Base-by-base conservation (phyloP, 257 asterid species). In the Scutellaria barbata region DNA sequence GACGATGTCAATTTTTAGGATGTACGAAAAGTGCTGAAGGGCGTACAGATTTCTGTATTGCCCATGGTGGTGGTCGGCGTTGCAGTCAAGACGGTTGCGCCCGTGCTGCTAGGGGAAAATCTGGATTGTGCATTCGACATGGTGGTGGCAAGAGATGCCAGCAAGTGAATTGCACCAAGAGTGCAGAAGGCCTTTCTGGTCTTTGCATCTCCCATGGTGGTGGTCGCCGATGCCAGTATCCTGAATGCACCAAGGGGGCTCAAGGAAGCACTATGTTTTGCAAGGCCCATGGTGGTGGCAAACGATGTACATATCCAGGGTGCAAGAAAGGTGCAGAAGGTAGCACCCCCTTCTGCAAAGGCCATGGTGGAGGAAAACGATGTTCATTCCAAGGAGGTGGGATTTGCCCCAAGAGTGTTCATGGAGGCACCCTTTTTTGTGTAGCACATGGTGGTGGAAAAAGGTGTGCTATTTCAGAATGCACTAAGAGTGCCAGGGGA, bases 91-190 rank as follows among this genome's bases (percentile, higher is more conserved):
- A 76, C 0, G 89, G 86, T 25, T 92, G 98, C 84, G 22, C 74
- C 53, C 87, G 91, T 14, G 98, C 98, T 37, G 96, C 98, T 52
- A 78, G 97, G 69, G 97, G 98, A 50, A 90, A 81, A 80, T 92
- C 97, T 3, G 97, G 98, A 16, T 60, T 90, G 60, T 92, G 98
- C 86, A 92, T 92, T 74, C 90, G 98, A 1, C 98, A 92, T 37
- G 98, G 98, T 7, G 98, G 98, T 14, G 97, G 97, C n/a, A 92
- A 90, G 84, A 84, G 98, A 76, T 92, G 98, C 83, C 95, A 86
- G 80, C 79, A 20, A 66, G 97, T 88, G n/a, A 80, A 83, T 65
- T 92, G 98, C 81, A 78, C 87, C 5, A 88, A 82, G 79, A 90
- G 98, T 63, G 98, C 98, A 1, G 97, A 90, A 82, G 98, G 98